These are phyloP conservation scores for Russula emetica DNA, from an alignment of 768 basidiomycete species.

Conservation along the genomic window DNA sequence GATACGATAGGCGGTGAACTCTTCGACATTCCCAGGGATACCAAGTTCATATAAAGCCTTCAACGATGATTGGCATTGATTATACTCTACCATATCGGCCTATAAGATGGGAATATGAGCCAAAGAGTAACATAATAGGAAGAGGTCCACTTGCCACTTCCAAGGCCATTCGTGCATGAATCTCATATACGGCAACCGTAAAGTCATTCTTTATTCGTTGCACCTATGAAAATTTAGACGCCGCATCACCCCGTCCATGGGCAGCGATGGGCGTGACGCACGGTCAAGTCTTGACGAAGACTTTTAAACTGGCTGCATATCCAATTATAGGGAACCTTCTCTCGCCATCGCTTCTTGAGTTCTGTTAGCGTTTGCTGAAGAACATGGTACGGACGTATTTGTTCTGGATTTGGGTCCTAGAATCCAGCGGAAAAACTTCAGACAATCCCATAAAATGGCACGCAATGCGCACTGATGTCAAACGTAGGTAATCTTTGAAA, in stretches of 20 bases:
- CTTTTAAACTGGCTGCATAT: conserved; percentile 99
- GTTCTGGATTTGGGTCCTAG: conserved; percentile 91
- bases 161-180: conserved; percentile 94
- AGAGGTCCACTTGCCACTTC: conserved; percentile 56
- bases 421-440: neutral
- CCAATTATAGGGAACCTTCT: conserved; percentile 76
- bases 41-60: conserved; percentile 90
- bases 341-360: conserved; percentile 84
- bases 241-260: conserved; percentile 13
- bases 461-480: conserved; percentile 70
- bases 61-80: conserved; percentile 91
- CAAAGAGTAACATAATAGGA: neutral
- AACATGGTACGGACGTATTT: conserved; percentile 83
- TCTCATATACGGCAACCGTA: conserved; percentile 95
- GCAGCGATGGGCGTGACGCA: conserved; percentile 44
- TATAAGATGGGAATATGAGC: conserved; percentile 35
- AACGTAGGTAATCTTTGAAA: conserved; percentile 93
- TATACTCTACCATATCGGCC: conserved; percentile 98
- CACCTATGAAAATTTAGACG: conserved; percentile 51
- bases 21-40: conserved; percentile 86
- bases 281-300: conserved; percentile 94
- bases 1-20: conserved; percentile 97
- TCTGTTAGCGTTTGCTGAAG: conserved; percentile 81
- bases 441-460: conserved; percentile 2
- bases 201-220: conserved; percentile 99